Conservation (phyloP, 495 filamentous ascomycete genomes). For the Wilcoxina mikolae region DNA sequence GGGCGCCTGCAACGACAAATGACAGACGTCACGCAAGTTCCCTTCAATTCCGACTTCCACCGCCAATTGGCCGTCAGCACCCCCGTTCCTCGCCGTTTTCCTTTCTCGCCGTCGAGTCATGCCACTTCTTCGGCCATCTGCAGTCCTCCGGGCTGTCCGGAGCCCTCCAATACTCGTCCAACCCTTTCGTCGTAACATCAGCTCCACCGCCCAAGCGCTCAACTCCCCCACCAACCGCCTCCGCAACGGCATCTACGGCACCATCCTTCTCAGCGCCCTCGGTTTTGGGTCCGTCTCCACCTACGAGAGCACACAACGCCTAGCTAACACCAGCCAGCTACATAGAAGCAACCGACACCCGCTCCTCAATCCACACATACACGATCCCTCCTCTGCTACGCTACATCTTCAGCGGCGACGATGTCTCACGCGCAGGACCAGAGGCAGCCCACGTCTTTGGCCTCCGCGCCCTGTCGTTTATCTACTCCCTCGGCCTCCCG, state of each 20-base stretch:
- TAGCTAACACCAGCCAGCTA: constrained; percentile 2
- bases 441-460: constrained; percentile 81
- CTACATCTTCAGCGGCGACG: constrained; percentile 36
- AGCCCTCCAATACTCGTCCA: neutral
- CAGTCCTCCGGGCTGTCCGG: constrained; percentile 6
- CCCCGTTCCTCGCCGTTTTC: neutral
- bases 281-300: constrained; percentile 2
- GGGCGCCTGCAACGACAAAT: too few relatives aligned
- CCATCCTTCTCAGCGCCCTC: constrained; percentile 1
- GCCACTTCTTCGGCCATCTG: constrained; percentile 2
- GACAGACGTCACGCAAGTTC: neutral
- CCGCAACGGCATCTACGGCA: constrained; percentile 9
- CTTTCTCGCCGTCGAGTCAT: neutral
- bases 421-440: constrained; percentile 42
- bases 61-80: neutral
- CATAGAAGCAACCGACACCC: constrained; percentile 54
- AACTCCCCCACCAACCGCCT: constrained; percentile 1
- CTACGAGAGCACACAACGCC: neutral
- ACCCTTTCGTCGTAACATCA: neutral
- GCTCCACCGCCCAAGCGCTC: neutral
- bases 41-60: neutral
- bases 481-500: constrained; percentile 50
- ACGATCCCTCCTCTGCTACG: constrained; percentile 62
- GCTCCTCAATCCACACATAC: constrained; percentile 71
- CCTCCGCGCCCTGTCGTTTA: constrained; percentile 49